Percentiles rank a stretch among this genome's conserved stretches.
phyloP scores from a whole-genome alignment of 2,329 filamentous ascomycete species.

The Aspergillus piperis region DNA sequence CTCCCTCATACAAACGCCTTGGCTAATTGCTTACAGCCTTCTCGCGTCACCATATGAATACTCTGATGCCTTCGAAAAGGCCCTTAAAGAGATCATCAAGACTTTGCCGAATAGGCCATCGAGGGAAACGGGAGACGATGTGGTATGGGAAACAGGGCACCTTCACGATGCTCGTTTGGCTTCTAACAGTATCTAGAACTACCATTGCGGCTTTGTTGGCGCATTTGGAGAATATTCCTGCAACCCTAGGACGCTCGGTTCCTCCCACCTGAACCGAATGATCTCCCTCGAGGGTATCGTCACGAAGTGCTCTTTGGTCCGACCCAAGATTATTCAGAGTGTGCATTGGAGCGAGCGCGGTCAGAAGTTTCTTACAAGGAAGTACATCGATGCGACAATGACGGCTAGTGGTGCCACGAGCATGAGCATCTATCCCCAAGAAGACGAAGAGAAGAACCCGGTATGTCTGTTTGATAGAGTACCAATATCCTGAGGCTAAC shows the following conservation, averaged over 20 bases:
- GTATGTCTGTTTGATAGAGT: conserved; percentile 37
- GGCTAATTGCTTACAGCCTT: conserved; percentile 50
- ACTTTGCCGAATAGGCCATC: conserved; percentile 74
- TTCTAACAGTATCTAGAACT: conserved; percentile 46
- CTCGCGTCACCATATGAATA: conserved; percentile 87
- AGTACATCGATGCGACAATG: conserved; percentile 98
- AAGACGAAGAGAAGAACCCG: conserved; percentile 90
- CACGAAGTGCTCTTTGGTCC: conserved; percentile 89
- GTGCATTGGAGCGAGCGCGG: conserved; percentile 93
- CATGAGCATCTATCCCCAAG: conserved; percentile 88
- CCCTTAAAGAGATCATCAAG: conserved; percentile 83
- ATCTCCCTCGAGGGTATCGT: conserved; percentile 97
- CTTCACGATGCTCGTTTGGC: background rate
- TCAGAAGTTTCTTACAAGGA: conserved; percentile 81
- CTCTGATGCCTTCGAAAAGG: conserved; percentile 82
- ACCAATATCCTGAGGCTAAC: conserved; percentile 16
- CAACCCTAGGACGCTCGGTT: conserved; percentile 90
- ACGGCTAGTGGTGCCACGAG: conserved; percentile 81
- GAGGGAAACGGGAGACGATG: conserved; percentile 74
- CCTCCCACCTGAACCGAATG: conserved; percentile 90
- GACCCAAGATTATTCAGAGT: conserved; percentile 97
- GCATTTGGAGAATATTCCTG: conserved; percentile 94
- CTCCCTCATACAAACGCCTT: background rate
- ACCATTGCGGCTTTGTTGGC: conserved; percentile 96
- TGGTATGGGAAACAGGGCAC: conserved; percentile 46